A percentile compares a stretch with the other conserved stretches of the same genome.
These are phyloP conservation scores for Pseudohalonectria lignicola DNA, from an alignment of 2,329 filamentous ascomycete species.

Conservation along the genomic window DNA sequence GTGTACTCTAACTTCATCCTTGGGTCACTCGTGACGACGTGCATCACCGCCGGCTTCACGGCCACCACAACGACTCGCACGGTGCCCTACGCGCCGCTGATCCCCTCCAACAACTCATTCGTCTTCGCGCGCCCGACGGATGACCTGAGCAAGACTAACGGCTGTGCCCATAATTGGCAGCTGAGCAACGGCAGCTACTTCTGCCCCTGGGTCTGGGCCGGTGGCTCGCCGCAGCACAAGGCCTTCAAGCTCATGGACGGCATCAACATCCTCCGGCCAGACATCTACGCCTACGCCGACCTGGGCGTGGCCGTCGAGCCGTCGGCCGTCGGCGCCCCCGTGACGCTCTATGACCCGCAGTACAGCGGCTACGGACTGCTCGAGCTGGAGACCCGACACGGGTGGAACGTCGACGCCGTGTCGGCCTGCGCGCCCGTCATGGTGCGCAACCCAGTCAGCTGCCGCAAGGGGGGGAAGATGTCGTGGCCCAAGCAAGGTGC, in stretches of 20 bases:
- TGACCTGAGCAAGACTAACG: too few species aligned
- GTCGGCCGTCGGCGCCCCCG: neutral
- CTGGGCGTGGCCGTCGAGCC: neutral
- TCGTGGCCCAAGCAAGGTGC: neutral
- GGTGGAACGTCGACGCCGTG: neutral
- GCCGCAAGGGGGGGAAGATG: neutral
- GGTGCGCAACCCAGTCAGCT: neutral
- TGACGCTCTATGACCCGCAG: neutral
- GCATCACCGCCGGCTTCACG: too few species aligned
- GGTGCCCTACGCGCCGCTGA: too few species aligned
- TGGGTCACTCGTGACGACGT: too few species aligned
- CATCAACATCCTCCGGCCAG: neutral
- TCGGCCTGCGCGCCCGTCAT: neutral
- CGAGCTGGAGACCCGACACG: neutral
- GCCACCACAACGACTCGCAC: too few species aligned
- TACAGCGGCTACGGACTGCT: neutral
- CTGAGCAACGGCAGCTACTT: too few species aligned
- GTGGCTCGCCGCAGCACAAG: too few species aligned
- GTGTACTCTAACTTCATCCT: too few species aligned
- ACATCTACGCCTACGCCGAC: neutral
- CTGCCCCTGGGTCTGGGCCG: too few species aligned
- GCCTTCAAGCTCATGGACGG: neutral
- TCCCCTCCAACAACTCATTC: too few species aligned
- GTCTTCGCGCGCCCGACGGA: too few species aligned
- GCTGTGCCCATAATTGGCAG: too few species aligned